Conservation (phyloP, 2,329 filamentous ascomycete genomes). For the Ascomycota sp. region DNA sequence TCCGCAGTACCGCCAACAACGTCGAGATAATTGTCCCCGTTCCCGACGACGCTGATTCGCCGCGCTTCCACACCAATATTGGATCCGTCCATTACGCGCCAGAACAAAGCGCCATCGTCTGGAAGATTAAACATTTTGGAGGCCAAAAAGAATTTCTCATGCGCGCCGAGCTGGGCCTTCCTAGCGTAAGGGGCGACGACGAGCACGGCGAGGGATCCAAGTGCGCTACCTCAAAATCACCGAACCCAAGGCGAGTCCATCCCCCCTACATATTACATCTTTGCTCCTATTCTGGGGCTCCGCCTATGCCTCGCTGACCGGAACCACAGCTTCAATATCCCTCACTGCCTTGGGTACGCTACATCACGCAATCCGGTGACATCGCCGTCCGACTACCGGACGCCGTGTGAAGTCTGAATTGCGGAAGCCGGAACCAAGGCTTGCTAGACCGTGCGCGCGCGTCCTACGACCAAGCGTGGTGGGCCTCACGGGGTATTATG, state of each 20-base stretch:
- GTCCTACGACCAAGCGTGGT: too few species aligned
- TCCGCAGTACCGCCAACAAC: slow-evolving; percentile 92
- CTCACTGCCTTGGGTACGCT: slow-evolving; percentile 90
- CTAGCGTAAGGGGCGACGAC: slow-evolving; percentile 85
- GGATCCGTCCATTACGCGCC: slow-evolving; percentile 94
- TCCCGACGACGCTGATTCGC: slow-evolving; percentile 89
- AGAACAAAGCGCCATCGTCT: slow-evolving; percentile 92
- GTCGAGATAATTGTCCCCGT: slow-evolving; percentile 96
- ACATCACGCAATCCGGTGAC: slow-evolving; percentile 95
- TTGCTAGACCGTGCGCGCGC: too few species aligned
- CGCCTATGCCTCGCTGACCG: background rate
- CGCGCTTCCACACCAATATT: slow-evolving; percentile 92
- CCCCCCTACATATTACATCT: background rate
- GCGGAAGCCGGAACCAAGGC: too few species aligned
- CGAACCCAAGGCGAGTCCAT: slow-evolving; percentile 68
- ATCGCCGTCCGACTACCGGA: slow-evolving; percentile 93
- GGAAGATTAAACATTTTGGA: slow-evolving; percentile 99
- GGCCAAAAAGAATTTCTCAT: slow-evolving; percentile 98
- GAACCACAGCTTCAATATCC: slow-evolving; percentile 77
- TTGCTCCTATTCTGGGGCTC: too few species aligned
- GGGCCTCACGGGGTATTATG: too few species aligned
- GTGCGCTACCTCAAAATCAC: slow-evolving; percentile 98
- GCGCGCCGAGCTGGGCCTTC: slow-evolving; percentile 86
- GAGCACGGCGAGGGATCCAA: slow-evolving; percentile 94
- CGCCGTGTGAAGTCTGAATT: slow-evolving; percentile 35